A percentile compares a stretch with the other conserved stretches of the same genome.
These are phyloP conservation scores for Solanum aculeatissimum DNA, from an alignment of 305 asterid species.

Conservation along the genomic window DNA sequence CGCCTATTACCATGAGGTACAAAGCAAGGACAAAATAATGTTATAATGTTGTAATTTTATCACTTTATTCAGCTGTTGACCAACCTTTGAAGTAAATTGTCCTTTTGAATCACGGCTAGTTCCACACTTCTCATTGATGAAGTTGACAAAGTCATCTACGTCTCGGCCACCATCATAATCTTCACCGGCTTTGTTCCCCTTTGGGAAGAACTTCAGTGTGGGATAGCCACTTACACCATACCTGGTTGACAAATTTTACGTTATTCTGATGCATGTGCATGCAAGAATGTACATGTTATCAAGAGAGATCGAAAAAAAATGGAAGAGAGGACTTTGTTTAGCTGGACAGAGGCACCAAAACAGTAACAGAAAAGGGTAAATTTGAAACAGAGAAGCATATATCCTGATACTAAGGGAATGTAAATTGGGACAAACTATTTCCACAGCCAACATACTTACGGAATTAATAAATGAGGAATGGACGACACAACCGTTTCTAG, in stretches of 20 bases:
- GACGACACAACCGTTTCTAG: background rate
- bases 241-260: constrained; percentile 28
- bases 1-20: constrained; percentile 35
- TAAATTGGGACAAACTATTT: background rate
- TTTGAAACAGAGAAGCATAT: background rate
- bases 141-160: constrained; percentile 63
- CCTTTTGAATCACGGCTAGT: constrained; percentile 83
- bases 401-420: background rate
- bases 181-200: constrained; percentile 86
- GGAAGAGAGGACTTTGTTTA: background rate
- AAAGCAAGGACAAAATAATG: background rate
- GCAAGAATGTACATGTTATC: background rate
- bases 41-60: background rate
- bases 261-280: background rate
- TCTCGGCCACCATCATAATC: constrained; percentile 85
- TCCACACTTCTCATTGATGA: constrained; percentile 79
- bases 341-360: background rate
- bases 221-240: constrained; percentile 83
- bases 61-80: constrained; percentile 3
- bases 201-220: constrained; percentile 86
- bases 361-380: background rate
- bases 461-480: background rate
- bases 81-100: constrained; percentile 60
- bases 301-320: background rate
- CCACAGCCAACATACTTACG: background rate